Evolutionary conservation across 192 early-diverging fungal species (phyloP).

Genomic region (Podochytrium sp.): DNA sequence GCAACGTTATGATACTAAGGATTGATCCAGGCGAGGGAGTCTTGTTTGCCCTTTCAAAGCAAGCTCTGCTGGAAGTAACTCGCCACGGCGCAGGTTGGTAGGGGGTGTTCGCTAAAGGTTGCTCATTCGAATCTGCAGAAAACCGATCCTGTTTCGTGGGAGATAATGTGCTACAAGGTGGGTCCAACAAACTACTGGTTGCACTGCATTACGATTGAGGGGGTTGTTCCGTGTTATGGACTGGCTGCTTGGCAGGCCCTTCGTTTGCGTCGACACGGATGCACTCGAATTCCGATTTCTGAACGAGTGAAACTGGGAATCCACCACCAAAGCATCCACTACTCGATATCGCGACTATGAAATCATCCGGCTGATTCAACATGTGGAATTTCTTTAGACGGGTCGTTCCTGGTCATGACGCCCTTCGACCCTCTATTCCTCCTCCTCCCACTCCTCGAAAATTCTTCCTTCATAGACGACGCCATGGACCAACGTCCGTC

Average conservation of each 20-base stretch:
- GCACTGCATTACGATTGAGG: too few relatives aligned
- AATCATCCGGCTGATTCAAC: not conserved
- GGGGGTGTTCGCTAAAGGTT: not conserved
- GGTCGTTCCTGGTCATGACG: not conserved
- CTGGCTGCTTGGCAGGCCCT: not conserved
- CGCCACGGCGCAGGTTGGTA: not conserved
- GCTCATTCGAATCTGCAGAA: not conserved
- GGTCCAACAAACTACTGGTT: too few relatives aligned
- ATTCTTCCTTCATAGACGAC: not conserved
- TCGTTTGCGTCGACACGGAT: too few relatives aligned
- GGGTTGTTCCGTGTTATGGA: too few relatives aligned
- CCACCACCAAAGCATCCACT: too few relatives aligned
- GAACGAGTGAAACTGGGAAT: too few relatives aligned
- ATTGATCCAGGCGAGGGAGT: not conserved
- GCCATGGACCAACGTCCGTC: not conserved
- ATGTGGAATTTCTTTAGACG: not conserved
- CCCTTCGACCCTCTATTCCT: constrained; percentile 8
- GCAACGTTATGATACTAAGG: not conserved
- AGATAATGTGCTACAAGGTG: constrained; percentile 5
- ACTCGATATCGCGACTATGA: too few relatives aligned
- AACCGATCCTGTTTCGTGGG: constrained; percentile 15
- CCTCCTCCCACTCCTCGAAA: not conserved
- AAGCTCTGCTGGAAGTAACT: not conserved
- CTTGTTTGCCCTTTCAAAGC: not conserved
- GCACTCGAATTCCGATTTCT: too few relatives aligned